Evolutionary conservation across 192 early-diverging fungal genomes (phyloP), one percentile per base, ranked within the genome.

Genomic region (Rhizophlyctis rosea): DNA sequence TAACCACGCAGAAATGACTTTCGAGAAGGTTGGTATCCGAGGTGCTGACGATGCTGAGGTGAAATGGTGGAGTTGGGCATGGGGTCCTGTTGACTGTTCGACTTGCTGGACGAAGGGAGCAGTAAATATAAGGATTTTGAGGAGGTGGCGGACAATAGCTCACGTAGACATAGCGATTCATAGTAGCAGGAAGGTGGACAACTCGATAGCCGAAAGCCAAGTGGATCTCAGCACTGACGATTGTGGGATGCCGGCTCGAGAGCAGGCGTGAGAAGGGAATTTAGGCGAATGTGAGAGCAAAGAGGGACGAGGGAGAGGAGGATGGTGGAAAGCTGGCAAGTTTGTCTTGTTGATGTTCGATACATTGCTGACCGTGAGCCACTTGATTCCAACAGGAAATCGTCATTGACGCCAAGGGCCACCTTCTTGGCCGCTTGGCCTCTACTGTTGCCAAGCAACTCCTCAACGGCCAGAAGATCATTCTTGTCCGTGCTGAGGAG

Each of bases 341-440:
- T n/a, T n/a, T n/a, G n/a, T n/a, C n/a, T n/a, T n/a, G 39, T 44
- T 7, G 39, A 44, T 18, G 39, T 7, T 44, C 9, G 39, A 18
- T 7, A 44, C 39, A 18, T 7, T 44, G 39, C 39, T 44, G 39
- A 44, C 39, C 39, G 39, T 44, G 9, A 44, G 39, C 9, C 39
- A 44, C 7, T 18, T 44, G 18, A 7, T 44, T 35, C 13, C 30
- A 52, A 31, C 56, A 98, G 93, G 91, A 95, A 76, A 84, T 94
- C 84, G 91, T 98, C 78, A 91, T 98, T 82, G 96, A 98, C 86
- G 96, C 82, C 79, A 98, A 98, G 83, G 96, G 90, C 72, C 96
- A 98, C 84, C 85, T 98, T 64, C 80, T 98, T 70, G 95, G 96
- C 80, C 95, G 96, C 69, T 87, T 99, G 62, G 91, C 96, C 71